Base-by-base conservation (phyloP, 176 grass and related monocot genomes). In the Hsuehochloa calcarea region DNA sequence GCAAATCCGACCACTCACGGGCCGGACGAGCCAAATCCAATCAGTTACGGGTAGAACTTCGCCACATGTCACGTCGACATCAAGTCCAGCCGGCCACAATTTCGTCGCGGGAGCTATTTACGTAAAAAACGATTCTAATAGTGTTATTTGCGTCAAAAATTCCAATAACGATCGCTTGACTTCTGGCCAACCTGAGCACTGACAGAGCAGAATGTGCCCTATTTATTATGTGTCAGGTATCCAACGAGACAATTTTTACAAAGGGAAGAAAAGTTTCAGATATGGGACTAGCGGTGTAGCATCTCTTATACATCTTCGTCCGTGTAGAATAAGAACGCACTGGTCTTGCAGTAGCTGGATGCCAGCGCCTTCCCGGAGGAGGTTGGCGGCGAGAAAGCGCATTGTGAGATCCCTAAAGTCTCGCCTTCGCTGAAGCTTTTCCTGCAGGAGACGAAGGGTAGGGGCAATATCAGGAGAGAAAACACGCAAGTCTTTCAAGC, bases 311-410 rank as follows among this genome's bases (percentile, higher is more conserved):
- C 79, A 86, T 88, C 85, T 56, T 78, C 63, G 5, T 87, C 82
- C 51, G 70, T 95, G 66, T 98, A 98, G 14, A 98, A 77, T 73
- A 95, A 83, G 87, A 92, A 98, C 62, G 93, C 82, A 9, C 20
- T 83, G 69, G 83, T 95, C 79, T 88, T 89, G 84, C 54, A 85
- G 89, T 89, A 98, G 14, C 85, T 90, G 50, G 63, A 83, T 16
- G 91, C 96, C 39, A 95, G 87, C 46, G 68, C 77, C 78, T 91
- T 95, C 62, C 93, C 96, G 0, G 58, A 54, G 52, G 89, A 89
- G 20, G 93, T 98, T 75, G 96, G 96, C 3, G 91, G 89, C 22
- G 93, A 85, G 78, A 98, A 95, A 22, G 93, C 93, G 78, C 91
- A 98, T 23, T 92, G 85, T 23, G 77, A 88, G 26, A 81, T n/a